Percentiles rank a stretch among this genome's conserved stretches.
Conservation (phyloP, 2,329 filamentous ascomycete genomes). For the Ilyonectria robusta region DNA sequence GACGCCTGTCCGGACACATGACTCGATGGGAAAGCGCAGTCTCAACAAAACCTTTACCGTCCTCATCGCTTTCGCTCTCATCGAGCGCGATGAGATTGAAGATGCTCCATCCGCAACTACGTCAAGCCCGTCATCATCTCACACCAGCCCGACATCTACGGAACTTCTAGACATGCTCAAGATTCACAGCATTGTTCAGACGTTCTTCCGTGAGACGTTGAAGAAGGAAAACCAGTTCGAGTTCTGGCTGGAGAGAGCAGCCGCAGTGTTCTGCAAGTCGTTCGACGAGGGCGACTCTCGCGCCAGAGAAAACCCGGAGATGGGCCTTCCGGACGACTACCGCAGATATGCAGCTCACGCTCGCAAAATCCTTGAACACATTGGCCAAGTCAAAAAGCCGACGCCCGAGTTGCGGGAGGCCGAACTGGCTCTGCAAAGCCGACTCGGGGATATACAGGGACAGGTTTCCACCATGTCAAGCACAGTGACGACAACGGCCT, state of each 20-base stretch:
- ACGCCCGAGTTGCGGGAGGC: constrained; percentile 30
- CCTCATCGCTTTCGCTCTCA: constrained; percentile 44
- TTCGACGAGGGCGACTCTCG: constrained; percentile 40
- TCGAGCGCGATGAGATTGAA: constrained; percentile 46
- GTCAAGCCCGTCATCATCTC: constrained; percentile 28
- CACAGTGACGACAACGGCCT: constrained; percentile 35
- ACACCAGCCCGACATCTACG: constrained; percentile 9
- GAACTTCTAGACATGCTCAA: constrained; percentile 44
- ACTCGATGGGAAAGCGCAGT: constrained; percentile 38
- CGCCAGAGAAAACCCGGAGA: constrained; percentile 28
- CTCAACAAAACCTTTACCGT: constrained; percentile 46
- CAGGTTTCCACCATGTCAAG: constrained; percentile 33
- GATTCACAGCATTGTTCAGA: constrained; percentile 43
- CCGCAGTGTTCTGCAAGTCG: constrained; percentile 41
- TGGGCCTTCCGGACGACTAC: constrained; percentile 44
- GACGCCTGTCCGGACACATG: constrained; percentile 39
- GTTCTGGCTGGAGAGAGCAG: constrained; percentile 45
- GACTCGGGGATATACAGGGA: constrained; percentile 39
- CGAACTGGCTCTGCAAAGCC: constrained; percentile 29
- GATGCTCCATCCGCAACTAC: constrained; percentile 35
- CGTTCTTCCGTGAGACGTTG: constrained; percentile 41
- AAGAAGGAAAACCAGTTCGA: constrained; percentile 36
- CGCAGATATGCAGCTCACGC: constrained; percentile 42
- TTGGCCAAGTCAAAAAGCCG: constrained; percentile 35
- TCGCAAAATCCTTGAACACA: constrained; percentile 41